Percentiles rank a stretch among this genome's conserved stretches.
Conservation (phyloP, 345 rosid genomes). For the Barbarea vulgaris region DNA sequence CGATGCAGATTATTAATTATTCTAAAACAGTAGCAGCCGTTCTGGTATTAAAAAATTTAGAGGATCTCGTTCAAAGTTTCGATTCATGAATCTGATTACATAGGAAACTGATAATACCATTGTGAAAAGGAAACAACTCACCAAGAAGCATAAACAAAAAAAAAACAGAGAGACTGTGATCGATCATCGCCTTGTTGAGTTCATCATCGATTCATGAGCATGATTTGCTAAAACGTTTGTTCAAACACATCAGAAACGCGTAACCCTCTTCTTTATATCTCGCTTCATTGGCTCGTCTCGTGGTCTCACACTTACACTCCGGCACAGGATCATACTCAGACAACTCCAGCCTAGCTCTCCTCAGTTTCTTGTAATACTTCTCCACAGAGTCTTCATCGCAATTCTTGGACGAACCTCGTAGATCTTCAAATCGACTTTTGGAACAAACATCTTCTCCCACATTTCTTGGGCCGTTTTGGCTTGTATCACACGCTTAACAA, state of each 20-base stretch:
- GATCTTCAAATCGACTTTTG: not conserved
- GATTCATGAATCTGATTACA: not conserved
- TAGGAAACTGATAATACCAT: not conserved
- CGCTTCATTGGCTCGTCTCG: not conserved
- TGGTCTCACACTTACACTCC: not conserved
- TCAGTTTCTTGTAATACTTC: not conserved
- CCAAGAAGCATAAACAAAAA: not conserved
- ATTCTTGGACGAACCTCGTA: constrained; percentile 4
- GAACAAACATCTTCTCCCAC: not conserved
- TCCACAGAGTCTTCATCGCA: not conserved
- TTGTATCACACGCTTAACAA: not conserved
- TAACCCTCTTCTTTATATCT: not conserved
- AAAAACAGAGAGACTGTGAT: not conserved
- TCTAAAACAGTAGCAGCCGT: not conserved
- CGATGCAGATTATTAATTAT: not conserved
- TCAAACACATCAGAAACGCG: not conserved
- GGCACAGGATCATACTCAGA: constrained; percentile 14
- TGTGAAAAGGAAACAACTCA: not conserved
- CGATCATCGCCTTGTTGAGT: not conserved
- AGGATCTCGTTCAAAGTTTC: not conserved
- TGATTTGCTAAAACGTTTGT: not conserved
- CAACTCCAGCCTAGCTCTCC: not conserved
- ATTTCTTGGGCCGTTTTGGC: not conserved
- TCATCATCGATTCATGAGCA: not conserved
- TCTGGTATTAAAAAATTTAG: no score